phyloP scores from a whole-genome alignment of 75 land plant species.

The Cunninghamia lanceolata region DNA sequence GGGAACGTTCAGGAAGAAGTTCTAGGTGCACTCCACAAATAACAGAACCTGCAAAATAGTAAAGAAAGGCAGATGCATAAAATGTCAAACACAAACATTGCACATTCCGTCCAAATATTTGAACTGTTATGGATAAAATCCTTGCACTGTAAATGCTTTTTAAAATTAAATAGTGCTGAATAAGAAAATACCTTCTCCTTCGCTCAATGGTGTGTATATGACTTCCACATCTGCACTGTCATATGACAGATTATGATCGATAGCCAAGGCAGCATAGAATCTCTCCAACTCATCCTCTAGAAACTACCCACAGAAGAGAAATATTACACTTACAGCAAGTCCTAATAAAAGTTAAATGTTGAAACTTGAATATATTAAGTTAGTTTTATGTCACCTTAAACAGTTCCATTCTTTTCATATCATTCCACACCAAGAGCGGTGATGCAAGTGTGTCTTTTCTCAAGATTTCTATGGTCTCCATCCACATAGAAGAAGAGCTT shows the following conservation, averaged over 20 bases:
- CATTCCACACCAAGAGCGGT: slow-evolving; percentile 50
- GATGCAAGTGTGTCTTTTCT: slow-evolving; percentile 35
- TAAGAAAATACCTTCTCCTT: slow-evolving; percentile 33
- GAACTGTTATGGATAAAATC: background rate
- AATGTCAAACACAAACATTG: background rate
- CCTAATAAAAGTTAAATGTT: background rate
- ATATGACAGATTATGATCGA: slow-evolving; percentile 25
- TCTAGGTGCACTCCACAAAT: slow-evolving; percentile 48
- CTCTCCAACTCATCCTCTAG: slow-evolving; percentile 36
- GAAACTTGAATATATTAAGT: background rate
- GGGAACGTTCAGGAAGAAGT: slow-evolving; percentile 37
- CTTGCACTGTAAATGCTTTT: background rate
- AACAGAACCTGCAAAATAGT: slow-evolving; percentile 25
- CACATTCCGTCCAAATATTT: background rate
- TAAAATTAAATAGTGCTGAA: background rate
- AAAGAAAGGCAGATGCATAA: background rate
- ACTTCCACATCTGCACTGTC: slow-evolving; percentile 41
- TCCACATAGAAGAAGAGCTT: slow-evolving; percentile 29
- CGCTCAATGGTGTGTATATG: slow-evolving; percentile 29
- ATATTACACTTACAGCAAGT: background rate
- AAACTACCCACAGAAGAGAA: slow-evolving; percentile 23
- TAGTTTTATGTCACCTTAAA: slow-evolving; percentile 25
- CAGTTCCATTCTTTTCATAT: slow-evolving; percentile 37
- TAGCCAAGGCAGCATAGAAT: slow-evolving; percentile 28
- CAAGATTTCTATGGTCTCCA: slow-evolving; percentile 34